A percentile compares a stretch with the other conserved stretches of the same genome.
These are phyloP conservation scores for Marasmius sp. DNA, from an alignment of 1,284 basidiomycete species.

Conservation along the genomic window DNA sequence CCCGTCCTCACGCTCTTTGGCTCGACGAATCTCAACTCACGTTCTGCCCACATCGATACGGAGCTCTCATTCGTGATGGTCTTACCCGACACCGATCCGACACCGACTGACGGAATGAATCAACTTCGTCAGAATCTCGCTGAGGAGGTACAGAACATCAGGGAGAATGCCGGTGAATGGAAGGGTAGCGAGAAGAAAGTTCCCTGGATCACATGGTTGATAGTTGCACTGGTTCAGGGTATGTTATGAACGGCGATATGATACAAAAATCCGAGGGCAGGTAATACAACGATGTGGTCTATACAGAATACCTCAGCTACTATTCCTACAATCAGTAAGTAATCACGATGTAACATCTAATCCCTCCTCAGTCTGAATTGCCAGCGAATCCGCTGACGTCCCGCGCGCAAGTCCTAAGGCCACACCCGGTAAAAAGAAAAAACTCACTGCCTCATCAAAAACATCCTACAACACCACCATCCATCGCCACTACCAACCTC, in stretches of 20 bases:
- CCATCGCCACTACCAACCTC: slow-evolving; percentile 90
- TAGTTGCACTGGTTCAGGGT: background rate
- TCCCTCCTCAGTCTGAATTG: background rate
- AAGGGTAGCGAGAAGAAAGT: background rate
- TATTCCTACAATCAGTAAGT: too few relatives aligned
- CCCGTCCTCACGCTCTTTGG: slow-evolving; percentile 89
- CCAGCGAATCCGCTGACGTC: slow-evolving; percentile 30
- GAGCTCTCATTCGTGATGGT: slow-evolving; percentile 90
- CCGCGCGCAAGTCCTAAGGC: background rate
- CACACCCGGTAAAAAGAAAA: background rate
- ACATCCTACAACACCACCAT: slow-evolving; percentile 93
- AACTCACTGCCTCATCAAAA: slow-evolving; percentile 93
- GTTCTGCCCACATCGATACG: slow-evolving; percentile 89
- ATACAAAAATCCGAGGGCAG: background rate
- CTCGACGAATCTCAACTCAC: slow-evolving; percentile 93
- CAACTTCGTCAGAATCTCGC: background rate
- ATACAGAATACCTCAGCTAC: background rate
- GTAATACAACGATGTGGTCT: background rate
- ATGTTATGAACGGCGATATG: background rate
- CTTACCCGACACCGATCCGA: slow-evolving; percentile 47
- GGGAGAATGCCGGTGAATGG: background rate
- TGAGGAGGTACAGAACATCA: background rate
- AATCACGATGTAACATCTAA: background rate
- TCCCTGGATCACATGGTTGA: background rate
- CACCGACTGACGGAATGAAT: background rate